Evolutionary conservation across 495 filamentous ascomycete genomes (phyloP).

Genomic region (Penicillium daleae): DNA sequence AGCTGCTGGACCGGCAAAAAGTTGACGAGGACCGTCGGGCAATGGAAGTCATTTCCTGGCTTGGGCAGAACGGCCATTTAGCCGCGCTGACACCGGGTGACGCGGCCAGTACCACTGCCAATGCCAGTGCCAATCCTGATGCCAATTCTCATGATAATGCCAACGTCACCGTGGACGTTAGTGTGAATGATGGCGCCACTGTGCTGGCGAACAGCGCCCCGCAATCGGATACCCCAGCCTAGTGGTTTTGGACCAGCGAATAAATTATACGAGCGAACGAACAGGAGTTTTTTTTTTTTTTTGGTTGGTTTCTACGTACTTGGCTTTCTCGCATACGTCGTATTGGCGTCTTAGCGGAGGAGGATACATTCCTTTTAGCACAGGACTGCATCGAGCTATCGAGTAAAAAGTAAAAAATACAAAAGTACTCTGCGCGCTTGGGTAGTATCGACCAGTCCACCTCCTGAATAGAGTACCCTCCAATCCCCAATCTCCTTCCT

Average conservation of each 20-base stretch:
- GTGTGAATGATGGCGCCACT: neutral
- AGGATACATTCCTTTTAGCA: too few relatives aligned
- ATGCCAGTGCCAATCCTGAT: neutral
- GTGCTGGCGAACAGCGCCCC: slow-evolving; percentile 8
- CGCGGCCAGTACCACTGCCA: neutral
- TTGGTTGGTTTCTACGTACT: neutral
- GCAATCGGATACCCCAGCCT: slow-evolving; percentile 9
- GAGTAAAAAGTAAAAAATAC: neutral
- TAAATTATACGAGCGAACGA: neutral
- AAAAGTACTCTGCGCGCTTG: too few relatives aligned
- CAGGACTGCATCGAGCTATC: neutral
- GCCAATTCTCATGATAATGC: neutral
- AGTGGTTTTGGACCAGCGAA: neutral
- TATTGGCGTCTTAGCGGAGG: neutral
- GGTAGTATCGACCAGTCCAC: neutral
- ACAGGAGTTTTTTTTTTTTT: neutral
- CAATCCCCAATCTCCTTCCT: too few relatives aligned
- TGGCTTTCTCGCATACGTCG: neutral
- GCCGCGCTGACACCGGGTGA: slow-evolving; percentile 19
- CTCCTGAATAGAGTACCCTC: neutral
- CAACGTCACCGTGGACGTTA: neutral
- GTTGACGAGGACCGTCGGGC: slow-evolving; percentile 46
- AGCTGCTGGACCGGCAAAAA: slow-evolving; percentile 54
- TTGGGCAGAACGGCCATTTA: slow-evolving; percentile 47
- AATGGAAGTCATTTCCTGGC: slow-evolving; percentile 49